A percentile compares a stretch with the other conserved stretches of the same genome.
phyloP scores from a whole-genome alignment of 768 basidiomycete genomes.

The Russula sp. region DNA sequence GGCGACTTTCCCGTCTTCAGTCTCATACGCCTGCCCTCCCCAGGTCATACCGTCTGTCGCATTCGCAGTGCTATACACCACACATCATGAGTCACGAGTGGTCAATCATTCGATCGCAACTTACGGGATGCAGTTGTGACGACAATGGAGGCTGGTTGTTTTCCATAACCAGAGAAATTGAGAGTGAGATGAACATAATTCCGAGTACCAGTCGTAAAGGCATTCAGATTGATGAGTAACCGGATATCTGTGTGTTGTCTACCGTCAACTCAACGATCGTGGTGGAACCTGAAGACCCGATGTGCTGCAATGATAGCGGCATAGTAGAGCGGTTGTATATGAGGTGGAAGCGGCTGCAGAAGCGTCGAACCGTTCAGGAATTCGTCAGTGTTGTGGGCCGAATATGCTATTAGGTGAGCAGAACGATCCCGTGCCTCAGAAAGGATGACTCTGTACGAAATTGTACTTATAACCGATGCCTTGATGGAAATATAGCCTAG shows the following conservation, averaged over 20 bases:
- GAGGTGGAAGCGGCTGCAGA: slow-evolving; percentile 49
- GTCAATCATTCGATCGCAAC: slow-evolving; percentile 15
- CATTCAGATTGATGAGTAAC: slow-evolving; percentile 62
- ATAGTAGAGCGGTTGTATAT: slow-evolving; percentile 67
- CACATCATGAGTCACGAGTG: background rate
- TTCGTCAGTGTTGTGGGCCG: slow-evolving; percentile 59
- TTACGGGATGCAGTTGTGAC: slow-evolving; percentile 53
- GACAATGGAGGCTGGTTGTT: slow-evolving; percentile 40
- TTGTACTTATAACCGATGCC: slow-evolving; percentile 73
- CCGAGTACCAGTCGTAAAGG: slow-evolving; percentile 36
- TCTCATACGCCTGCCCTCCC: slow-evolving; percentile 61
- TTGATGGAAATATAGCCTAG: slow-evolving; percentile 58
- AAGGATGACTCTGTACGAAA: slow-evolving; percentile 40
- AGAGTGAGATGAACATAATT: slow-evolving; percentile 12
- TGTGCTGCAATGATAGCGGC: slow-evolving; percentile 59
- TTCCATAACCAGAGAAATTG: slow-evolving; percentile 5
- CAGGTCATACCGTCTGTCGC: slow-evolving; percentile 51
- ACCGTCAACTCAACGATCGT: slow-evolving; percentile 49
- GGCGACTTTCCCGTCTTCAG: slow-evolving; percentile 42
- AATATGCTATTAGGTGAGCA: slow-evolving; percentile 43
- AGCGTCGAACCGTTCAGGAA: slow-evolving; percentile 56
- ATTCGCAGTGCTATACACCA: slow-evolving; percentile 44
- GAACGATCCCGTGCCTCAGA: background rate
- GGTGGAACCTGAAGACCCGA: slow-evolving; percentile 46
- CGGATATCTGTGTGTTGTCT: slow-evolving; percentile 48